Conservation (phyloP, 1,139 yeast genomes). For the Sugiyamaella paludigena region DNA sequence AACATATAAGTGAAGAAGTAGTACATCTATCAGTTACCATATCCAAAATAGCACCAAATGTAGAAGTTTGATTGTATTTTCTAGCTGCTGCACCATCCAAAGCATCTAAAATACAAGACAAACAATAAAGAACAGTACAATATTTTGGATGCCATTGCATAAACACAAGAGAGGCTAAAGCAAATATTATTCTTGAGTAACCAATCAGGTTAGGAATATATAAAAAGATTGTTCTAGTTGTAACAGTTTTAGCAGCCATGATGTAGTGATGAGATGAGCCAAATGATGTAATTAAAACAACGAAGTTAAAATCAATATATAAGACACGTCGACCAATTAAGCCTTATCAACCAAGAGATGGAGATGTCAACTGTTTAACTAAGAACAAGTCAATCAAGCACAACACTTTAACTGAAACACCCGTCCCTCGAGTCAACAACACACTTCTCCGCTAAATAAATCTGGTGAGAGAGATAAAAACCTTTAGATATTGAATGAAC, state of each 20-base stretch:
- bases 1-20: slow-evolving; percentile 85
- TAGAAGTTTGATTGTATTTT: slow-evolving; percentile 80
- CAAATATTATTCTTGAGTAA: slow-evolving; percentile 75
- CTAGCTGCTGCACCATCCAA: slow-evolving; percentile 97
- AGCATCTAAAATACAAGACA: slow-evolving; percentile 92
- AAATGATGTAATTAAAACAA: too few species aligned
- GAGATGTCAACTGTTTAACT: too few species aligned
- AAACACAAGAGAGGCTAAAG: slow-evolving; percentile 70
- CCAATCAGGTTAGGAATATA: slow-evolving; percentile 93
- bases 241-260: slow-evolving; percentile 19
- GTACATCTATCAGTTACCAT: slow-evolving; percentile 99
- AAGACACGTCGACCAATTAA: too few species aligned
- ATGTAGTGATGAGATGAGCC: background rate
- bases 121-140: slow-evolving; percentile 74
- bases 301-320: too few species aligned
- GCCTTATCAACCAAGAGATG: too few species aligned
- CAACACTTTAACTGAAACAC: too few species aligned
- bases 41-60: slow-evolving; percentile 94
- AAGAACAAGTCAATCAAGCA: too few species aligned
- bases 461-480: too few species aligned
- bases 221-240: slow-evolving; percentile 56
- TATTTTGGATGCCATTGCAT: slow-evolving; percentile 82
- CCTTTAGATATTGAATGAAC: too few species aligned
- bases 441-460: too few species aligned
- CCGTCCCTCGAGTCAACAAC: too few species aligned